Conservation (phyloP, 805 yeast genomes). For the Helenozyma baotianmanensis region DNA sequence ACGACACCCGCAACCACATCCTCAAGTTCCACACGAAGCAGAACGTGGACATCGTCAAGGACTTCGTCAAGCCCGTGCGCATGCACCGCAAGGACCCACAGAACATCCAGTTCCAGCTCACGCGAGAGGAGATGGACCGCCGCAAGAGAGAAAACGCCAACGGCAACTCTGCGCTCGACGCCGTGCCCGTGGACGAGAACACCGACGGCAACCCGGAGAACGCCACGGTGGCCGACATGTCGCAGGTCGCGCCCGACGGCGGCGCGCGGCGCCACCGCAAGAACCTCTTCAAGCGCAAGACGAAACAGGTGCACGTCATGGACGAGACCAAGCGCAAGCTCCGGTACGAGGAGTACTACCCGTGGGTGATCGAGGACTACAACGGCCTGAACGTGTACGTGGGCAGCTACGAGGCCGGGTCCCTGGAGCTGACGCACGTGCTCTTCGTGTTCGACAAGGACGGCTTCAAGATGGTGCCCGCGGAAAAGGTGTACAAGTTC, state of each 20-base stretch:
- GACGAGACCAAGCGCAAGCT: conserved; percentile 80
- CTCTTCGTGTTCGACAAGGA: conserved; percentile 78
- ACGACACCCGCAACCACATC: conserved; percentile 72
- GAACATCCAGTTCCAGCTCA: conserved; percentile 80
- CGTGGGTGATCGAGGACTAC: conserved; percentile 97
- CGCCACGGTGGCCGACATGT: conserved; percentile 35
- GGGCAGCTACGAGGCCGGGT: conserved; percentile 90
- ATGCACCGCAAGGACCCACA: conserved; percentile 92
- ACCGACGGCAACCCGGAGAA: conserved; percentile 12
- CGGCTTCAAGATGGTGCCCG: conserved; percentile 91
- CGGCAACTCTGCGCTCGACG: conserved; percentile 14
- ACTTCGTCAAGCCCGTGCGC: conserved; percentile 79
- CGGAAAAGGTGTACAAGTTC: conserved; percentile 89
- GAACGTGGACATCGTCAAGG: conserved; percentile 63
- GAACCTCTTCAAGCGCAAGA: conserved; percentile 64
- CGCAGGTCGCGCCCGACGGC: conserved; percentile 89
- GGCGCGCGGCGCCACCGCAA: conserved; percentile 67
- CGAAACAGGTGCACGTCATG: conserved; percentile 75
- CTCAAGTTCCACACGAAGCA: conserved; percentile 73
- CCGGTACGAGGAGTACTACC: conserved; percentile 93
- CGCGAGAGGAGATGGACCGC: conserved; percentile 69
- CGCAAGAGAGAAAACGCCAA: conserved; percentile 29
- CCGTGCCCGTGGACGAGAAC: conserved; percentile 14
- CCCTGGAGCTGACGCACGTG: conserved; percentile 74
- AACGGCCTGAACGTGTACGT: conserved; percentile 94